Evolutionary conservation across 768 basidiomycete species (phyloP).

Genomic region (Macrolepiota albuminosa): DNA sequence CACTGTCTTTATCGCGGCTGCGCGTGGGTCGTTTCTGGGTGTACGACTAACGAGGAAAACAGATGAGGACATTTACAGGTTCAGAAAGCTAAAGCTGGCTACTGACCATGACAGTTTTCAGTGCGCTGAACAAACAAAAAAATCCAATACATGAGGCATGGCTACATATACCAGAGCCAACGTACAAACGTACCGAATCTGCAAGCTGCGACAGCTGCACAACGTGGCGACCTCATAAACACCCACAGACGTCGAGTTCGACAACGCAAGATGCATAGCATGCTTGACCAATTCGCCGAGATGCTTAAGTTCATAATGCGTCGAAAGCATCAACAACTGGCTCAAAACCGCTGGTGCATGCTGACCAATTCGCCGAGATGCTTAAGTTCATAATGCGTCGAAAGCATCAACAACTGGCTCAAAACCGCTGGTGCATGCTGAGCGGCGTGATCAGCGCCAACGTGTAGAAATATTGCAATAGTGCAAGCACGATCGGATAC

Average conservation of each 20-base stretch:
- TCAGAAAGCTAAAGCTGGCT: neutral
- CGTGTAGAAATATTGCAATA: constrained; percentile 94
- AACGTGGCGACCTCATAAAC: constrained; percentile 95
- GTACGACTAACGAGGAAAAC: constrained; percentile 50
- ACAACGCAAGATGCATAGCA: constrained; percentile 86
- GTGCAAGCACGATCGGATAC: constrained; percentile 81
- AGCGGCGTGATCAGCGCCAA: constrained; percentile 82
- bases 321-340: constrained; percentile 78
- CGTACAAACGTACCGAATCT: constrained; percentile 61
- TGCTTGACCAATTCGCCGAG: constrained; percentile 82
- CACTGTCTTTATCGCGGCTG: constrained; percentile 43
- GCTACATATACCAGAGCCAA: constrained; percentile 2
- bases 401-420: constrained; percentile 78
- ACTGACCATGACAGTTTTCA: constrained; percentile 80
- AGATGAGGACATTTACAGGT: neutral
- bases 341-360: constrained; percentile 87
- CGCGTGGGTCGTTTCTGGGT: constrained; percentile 72
- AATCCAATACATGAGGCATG: constrained; percentile 15
- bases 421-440: constrained; percentile 86
- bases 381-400: constrained; percentile 74
- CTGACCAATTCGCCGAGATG: constrained; percentile 82
- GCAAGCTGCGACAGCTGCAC: constrained; percentile 82
- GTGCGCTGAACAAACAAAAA: constrained; percentile 40
- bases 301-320: constrained; percentile 75
- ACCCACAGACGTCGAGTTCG: constrained; percentile 80